A percentile compares a stretch with the other conserved stretches of the same genome.
These are phyloP conservation scores for Trichosanthes cucumerina DNA, from an alignment of 306 rosid genomes.

Conservation along the genomic window DNA sequence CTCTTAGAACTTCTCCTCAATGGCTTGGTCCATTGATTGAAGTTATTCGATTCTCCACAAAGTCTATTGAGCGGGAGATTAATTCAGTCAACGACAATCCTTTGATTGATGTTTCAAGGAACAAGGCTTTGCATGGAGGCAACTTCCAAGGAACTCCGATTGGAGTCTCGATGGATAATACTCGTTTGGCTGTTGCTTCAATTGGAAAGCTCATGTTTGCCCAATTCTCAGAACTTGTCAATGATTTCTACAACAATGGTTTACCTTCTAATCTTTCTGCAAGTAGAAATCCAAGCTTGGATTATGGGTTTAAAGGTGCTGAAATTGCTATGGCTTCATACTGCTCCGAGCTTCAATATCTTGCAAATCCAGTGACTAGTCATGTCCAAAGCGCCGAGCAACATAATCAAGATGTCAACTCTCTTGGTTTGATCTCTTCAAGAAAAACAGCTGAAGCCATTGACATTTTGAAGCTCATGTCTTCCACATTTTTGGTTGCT, in stretches of 20 bases:
- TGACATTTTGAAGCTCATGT: slow-evolving; percentile 78
- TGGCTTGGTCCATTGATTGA: slow-evolving; percentile 92
- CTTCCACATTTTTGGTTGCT: slow-evolving; percentile 59
- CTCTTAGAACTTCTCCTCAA: slow-evolving; percentile 84
- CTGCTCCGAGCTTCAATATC: slow-evolving; percentile 74
- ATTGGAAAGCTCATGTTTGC: slow-evolving; percentile 92
- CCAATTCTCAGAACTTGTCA: slow-evolving; percentile 83
- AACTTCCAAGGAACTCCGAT: slow-evolving; percentile 95
- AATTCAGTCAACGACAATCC: slow-evolving; percentile 92
- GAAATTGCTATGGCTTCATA: slow-evolving; percentile 96
- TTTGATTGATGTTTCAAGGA: slow-evolving; percentile 83
- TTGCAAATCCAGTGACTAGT: slow-evolving; percentile 77
- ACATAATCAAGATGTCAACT: slow-evolving; percentile 91
- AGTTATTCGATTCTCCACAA: slow-evolving; percentile 74
- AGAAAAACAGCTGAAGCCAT: slow-evolving; percentile 65
- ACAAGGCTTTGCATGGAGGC: slow-evolving; percentile 87
- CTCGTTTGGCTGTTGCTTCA: slow-evolving; percentile 77
- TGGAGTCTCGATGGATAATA: slow-evolving; percentile 93
- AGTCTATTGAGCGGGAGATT: slow-evolving; percentile 80
- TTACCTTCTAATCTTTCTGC: slow-evolving; percentile 76
- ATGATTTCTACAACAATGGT: slow-evolving; percentile 79
- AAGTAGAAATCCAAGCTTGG: slow-evolving; percentile 75
- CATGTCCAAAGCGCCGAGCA: slow-evolving; percentile 94
- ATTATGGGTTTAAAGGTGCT: slow-evolving; percentile 82
- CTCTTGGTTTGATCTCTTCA: slow-evolving; percentile 72